These are phyloP conservation scores for Pythium monospermum DNA, from an alignment of 352 stramenopile genomes.

Conservation along the genomic window DNA sequence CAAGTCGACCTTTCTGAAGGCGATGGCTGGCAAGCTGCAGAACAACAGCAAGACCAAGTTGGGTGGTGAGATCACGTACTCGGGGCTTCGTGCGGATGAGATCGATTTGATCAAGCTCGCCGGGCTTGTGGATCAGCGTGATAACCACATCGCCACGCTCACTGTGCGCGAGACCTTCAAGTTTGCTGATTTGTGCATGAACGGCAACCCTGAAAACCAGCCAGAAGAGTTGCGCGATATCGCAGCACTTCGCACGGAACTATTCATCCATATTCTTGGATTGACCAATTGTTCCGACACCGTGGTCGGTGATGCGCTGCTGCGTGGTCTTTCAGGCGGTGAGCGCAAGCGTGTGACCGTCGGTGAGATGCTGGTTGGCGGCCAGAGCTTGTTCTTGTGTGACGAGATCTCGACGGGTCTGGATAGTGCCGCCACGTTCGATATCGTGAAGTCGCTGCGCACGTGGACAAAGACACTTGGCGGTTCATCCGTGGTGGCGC, in stretches of 20 bases:
- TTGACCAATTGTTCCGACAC: slow-evolving; percentile 88
- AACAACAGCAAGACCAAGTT: slow-evolving; percentile 37
- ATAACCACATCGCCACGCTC: slow-evolving; percentile 88
- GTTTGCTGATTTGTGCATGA: slow-evolving; percentile 93
- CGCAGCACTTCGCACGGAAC: slow-evolving; percentile 58
- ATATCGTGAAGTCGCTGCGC: slow-evolving; percentile 80
- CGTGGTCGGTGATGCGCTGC: slow-evolving; percentile 85
- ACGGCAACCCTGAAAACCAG: slow-evolving; percentile 42
- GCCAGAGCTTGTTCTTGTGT: slow-evolving; percentile 71
- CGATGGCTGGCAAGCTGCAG: slow-evolving; percentile 54
- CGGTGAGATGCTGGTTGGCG: slow-evolving; percentile 87
- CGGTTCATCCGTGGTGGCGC: slow-evolving; percentile 31
- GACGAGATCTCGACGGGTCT: slow-evolving; percentile 93
- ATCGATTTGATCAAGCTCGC: slow-evolving; percentile 65
- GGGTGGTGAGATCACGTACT: slow-evolving; percentile 64
- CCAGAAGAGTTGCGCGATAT: slow-evolving; percentile 72
- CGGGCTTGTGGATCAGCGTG: slow-evolving; percentile 56
- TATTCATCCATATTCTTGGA: slow-evolving; percentile 80
- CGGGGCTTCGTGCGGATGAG: slow-evolving; percentile 40
- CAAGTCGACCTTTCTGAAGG: slow-evolving; percentile 79
- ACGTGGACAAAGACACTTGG: slow-evolving; percentile 29
- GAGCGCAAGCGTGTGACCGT: slow-evolving; percentile 83
- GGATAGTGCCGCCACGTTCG: slow-evolving; percentile 88
- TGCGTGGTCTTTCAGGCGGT: slow-evolving; percentile 89
- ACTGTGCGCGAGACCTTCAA: slow-evolving; percentile 93